Percentiles rank a stretch among this genome's conserved stretches.
Conservation (phyloP, 371 early-diverging fungal species). For the Batkoa obscura region DNA sequence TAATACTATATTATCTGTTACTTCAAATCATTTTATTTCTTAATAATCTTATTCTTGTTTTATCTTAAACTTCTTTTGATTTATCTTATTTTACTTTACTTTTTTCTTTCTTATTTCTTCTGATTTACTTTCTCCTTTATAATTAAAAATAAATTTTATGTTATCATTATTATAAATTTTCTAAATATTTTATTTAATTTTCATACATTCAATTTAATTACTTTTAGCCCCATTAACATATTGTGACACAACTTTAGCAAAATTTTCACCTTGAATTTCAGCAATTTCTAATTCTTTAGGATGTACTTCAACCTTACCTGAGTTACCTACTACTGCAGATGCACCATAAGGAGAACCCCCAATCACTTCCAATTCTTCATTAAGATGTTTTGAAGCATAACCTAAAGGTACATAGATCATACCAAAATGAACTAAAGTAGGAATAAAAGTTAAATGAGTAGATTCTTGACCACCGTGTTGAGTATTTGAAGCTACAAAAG, state of each 20-base stretch:
- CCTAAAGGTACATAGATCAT: slow-evolving; percentile 61
- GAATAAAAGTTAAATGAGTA: slow-evolving; percentile 39
- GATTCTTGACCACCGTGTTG: slow-evolving; percentile 69
- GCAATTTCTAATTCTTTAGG: slow-evolving; percentile 48
- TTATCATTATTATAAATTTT: too few relatives aligned
- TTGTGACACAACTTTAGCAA: slow-evolving; percentile 9
- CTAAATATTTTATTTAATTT: too few relatives aligned
- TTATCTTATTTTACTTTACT: too few relatives aligned
- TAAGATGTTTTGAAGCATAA: slow-evolving; percentile 23
- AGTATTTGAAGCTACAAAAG: slow-evolving; percentile 49
- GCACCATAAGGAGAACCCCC: slow-evolving; percentile 65
- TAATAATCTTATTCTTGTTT: too few relatives aligned
- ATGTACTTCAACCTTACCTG: slow-evolving; percentile 38
- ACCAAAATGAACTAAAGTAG: slow-evolving; percentile 60
- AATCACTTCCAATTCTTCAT: slow-evolving; percentile 26
- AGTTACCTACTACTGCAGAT: slow-evolving; percentile 21
- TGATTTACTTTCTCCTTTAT: too few relatives aligned
- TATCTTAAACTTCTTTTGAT: too few relatives aligned
- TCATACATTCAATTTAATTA: too few relatives aligned
- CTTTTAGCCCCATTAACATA: too few relatives aligned
- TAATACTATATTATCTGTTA: too few relatives aligned
- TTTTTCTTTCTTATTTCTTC: too few relatives aligned
- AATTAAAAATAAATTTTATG: too few relatives aligned
- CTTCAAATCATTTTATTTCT: too few relatives aligned
- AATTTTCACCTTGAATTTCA: slow-evolving; percentile 34